A percentile compares a stretch with the other conserved stretches of the same genome.
Evolutionary conservation across 495 filamentous ascomycete species (phyloP).

Genomic region (Trichoderma asperelloides): DNA sequence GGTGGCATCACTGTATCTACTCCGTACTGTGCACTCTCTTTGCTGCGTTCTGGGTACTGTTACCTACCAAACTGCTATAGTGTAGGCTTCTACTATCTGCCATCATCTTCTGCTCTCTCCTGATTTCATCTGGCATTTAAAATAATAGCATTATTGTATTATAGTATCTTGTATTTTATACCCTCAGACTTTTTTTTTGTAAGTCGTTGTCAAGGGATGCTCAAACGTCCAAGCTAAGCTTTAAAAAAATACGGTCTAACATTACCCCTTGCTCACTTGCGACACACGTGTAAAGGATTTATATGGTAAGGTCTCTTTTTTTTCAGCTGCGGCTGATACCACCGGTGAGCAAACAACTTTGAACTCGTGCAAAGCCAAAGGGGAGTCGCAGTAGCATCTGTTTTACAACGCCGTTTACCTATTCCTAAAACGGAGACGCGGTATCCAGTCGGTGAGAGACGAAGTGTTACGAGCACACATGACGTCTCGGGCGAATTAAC

Average conservation of each 20-base stretch:
- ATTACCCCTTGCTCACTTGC: neutral
- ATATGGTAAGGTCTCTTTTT: too few species aligned
- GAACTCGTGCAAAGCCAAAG: neutral
- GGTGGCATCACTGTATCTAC: too few species aligned
- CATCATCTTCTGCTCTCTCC: too few species aligned
- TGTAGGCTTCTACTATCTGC: too few species aligned
- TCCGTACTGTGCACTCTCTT: too few species aligned
- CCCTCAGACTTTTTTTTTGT: neutral
- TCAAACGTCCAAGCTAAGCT: neutral
- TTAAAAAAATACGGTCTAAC: neutral
- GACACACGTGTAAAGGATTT: neutral
- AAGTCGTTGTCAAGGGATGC: neutral
- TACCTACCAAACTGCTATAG: too few species aligned
- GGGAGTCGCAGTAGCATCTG: neutral
- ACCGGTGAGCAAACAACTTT: neutral
- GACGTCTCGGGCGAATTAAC: neutral
- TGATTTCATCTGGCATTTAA: too few species aligned
- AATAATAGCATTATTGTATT: neutral
- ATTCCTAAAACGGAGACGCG: neutral
- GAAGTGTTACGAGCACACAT: neutral
- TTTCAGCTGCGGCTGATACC: constrained; percentile 1
- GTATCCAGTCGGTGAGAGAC: neutral
- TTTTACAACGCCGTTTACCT: neutral
- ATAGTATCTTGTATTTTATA: neutral
- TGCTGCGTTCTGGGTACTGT: too few species aligned